These are phyloP conservation scores for Microcera coccophila DNA, from an alignment of 2,329 filamentous ascomycete species.

Conservation along the genomic window DNA sequence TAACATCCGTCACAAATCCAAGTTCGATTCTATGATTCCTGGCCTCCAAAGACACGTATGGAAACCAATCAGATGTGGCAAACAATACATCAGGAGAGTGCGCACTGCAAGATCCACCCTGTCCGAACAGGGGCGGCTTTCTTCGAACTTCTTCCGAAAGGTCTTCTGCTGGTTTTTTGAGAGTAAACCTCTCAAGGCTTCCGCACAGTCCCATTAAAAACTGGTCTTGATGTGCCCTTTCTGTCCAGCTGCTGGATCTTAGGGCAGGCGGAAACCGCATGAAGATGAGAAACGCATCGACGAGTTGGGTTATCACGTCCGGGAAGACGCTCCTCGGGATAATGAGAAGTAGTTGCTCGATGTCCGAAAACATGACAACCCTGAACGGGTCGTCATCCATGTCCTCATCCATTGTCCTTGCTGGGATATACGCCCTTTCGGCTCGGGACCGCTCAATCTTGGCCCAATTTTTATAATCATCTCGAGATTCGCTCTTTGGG, in stretches of 20 bases:
- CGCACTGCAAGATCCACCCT: slow-evolving; percentile 27
- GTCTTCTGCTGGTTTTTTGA: slow-evolving; percentile 6
- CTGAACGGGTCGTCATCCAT: slow-evolving; percentile 79
- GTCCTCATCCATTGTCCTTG: slow-evolving; percentile 69
- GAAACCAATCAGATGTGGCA: slow-evolving; percentile 43
- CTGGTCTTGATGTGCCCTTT: slow-evolving; percentile 30
- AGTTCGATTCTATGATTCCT: slow-evolving; percentile 30
- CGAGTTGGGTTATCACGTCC: slow-evolving; percentile 42
- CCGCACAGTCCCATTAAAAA: slow-evolving; percentile 19
- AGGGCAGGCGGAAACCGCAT: slow-evolving; percentile 56
- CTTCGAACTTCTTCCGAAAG: slow-evolving; percentile 19
- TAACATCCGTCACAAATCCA: slow-evolving; percentile 48
- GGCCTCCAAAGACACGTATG: slow-evolving; percentile 31
- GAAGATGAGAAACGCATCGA: slow-evolving; percentile 70
- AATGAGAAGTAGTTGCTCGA: slow-evolving; percentile 58
- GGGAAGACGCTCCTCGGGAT: slow-evolving; percentile 40
- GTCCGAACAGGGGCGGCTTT: slow-evolving; percentile 29
- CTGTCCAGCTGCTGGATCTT: slow-evolving; percentile 26
- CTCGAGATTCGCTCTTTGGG: slow-evolving; percentile 30
- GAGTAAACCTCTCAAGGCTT: slow-evolving; percentile 3
- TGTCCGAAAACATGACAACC: slow-evolving; percentile 74
- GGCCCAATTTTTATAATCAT: slow-evolving; percentile 51
- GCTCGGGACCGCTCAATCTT: slow-evolving; percentile 50
- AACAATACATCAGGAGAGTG: slow-evolving; percentile 54
- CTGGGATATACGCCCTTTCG: slow-evolving; percentile 55